Conservation (phyloP, 495 filamentous ascomycete species). For the Podospora pseudoanserina region DNA sequence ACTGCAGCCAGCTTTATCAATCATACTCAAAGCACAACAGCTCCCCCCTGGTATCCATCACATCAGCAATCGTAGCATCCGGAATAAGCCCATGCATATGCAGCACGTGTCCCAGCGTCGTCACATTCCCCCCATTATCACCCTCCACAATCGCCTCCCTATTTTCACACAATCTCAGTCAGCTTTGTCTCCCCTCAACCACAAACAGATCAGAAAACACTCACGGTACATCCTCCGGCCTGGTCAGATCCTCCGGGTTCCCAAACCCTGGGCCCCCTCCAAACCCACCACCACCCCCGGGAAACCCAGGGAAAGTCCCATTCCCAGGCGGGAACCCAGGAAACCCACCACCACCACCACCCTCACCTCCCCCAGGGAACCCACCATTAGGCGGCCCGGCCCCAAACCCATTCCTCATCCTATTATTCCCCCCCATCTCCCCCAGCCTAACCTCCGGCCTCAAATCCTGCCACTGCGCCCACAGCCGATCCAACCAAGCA, state of each 20-base stretch:
- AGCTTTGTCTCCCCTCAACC: background rate
- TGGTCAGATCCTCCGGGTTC: background rate
- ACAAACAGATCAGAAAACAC: background rate
- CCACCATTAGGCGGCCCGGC: background rate
- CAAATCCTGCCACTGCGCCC: conserved; percentile 60
- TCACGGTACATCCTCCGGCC: conserved; percentile 7
- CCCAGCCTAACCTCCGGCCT: conserved; percentile 30
- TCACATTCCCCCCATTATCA: conserved; percentile 17
- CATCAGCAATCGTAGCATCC: conserved; percentile 18
- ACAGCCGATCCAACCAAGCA: conserved; percentile 64
- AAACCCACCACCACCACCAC: background rate
- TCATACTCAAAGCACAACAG: conserved; percentile 24
- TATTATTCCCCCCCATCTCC: conserved; percentile 32
- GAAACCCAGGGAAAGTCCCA: background rate
- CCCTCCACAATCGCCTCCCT: conserved; percentile 16
- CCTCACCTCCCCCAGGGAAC: conserved; percentile 1
- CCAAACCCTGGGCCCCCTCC: background rate
- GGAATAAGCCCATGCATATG: conserved; percentile 21
- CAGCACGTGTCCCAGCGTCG: conserved; percentile 19
- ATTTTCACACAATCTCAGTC: background rate
- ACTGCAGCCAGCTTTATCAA: background rate
- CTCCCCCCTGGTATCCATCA: conserved; percentile 18
- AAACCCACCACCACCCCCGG: background rate
- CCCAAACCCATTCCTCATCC: background rate
- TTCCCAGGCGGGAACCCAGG: background rate